Evolutionary conservation across 2,329 filamentous ascomycete genomes (phyloP).

Genomic region (Colletotrichum lindemuthianum): DNA sequence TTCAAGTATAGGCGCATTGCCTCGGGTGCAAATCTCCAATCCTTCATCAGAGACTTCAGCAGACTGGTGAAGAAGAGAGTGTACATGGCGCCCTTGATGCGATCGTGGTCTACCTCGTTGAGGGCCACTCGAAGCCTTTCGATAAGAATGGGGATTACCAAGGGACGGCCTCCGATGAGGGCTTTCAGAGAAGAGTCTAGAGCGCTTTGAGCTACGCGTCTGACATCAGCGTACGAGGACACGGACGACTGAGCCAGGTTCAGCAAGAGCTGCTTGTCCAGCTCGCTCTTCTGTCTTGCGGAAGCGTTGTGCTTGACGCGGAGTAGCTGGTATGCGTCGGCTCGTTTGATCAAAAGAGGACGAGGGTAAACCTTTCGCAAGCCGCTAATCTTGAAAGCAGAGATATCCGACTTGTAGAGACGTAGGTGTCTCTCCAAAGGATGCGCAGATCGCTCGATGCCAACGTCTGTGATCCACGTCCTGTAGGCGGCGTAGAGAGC

Average conservation of each 20-base stretch:
- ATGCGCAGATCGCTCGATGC: conserved; percentile 94
- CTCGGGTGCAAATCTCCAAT: conserved; percentile 96
- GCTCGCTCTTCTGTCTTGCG: conserved; percentile 85
- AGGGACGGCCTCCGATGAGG: conserved; percentile 84
- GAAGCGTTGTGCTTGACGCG: conserved; percentile 94
- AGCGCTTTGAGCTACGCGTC: conserved; percentile 90
- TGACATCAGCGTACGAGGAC: conserved; percentile 93
- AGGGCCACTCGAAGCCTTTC: conserved; percentile 82
- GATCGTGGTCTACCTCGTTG: conserved; percentile 82
- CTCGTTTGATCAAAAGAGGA: conserved; percentile 89
- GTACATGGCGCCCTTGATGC: conserved; percentile 95
- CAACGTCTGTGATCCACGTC: conserved; percentile 97
- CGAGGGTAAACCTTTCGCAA: conserved; percentile 92
- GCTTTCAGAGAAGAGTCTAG: conserved; percentile 94
- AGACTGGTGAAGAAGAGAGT: conserved; percentile 89
- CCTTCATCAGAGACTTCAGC: conserved; percentile 84
- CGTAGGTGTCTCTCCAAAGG: conserved; percentile 88
- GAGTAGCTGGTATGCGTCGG: conserved; percentile 93
- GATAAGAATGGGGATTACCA: conserved; percentile 91
- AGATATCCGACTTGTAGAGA: conserved; percentile 85
- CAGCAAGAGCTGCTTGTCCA: conserved; percentile 85
- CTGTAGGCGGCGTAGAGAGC: conserved; percentile 91
- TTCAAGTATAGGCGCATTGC: conserved; percentile 90
- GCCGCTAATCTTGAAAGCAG: conserved; percentile 94
- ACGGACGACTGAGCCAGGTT: conserved; percentile 91